Evolutionary conservation across 2,329 filamentous ascomycete genomes (phyloP), one percentile per base, ranked within the genome.

Genomic region (Aspergillus pseudoviridinutans): DNA sequence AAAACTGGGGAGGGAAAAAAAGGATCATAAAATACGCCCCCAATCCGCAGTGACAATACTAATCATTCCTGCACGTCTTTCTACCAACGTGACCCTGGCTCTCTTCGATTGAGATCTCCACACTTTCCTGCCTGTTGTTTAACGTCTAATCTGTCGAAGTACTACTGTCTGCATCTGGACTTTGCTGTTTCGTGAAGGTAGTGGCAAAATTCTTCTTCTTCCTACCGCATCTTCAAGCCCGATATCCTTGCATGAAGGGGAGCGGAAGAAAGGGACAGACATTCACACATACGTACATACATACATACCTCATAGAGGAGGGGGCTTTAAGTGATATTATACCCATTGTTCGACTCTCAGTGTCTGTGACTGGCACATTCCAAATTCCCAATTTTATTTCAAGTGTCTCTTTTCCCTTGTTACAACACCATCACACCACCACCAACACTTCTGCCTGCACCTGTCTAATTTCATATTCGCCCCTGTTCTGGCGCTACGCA

Each of bases 51-150:
- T 53, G 55, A 53, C 49, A 47, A 24, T 20, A 20, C 9, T 22
- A 22, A 20, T 46, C 22, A n/a, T 24, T 46, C 42, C 42, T 46
- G 42, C 60, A 56, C 35, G 53, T 38, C 35, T 38, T 58, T 54
- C 14, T 55, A 51, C 57, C 61, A 63, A 63, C 59, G 59, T 60
- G 61, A 63, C 60, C 61, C 53, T 60, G 49, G n/a, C 27, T 51
- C 49, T 27, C 12, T 20, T 58, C 47, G 50, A 44, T 53, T 28
- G 50, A 54, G 55, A 63, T 61, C 61, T 63, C 61, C 61, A 63
- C 61, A 58, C 50, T 47, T 27, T 56, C 51, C 42, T 50, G 51
- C 51, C 42, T 52, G 46, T 56, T 57, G 47, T 54, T 61, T 41
- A 56, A 57, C 53, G 24, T 56, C 56, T 53, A 50, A 53, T 46